Percentiles rank a stretch among this genome's conserved stretches.
phyloP scores from a whole-genome alignment of 306 rosid species.

The Glycine latifolia region DNA sequence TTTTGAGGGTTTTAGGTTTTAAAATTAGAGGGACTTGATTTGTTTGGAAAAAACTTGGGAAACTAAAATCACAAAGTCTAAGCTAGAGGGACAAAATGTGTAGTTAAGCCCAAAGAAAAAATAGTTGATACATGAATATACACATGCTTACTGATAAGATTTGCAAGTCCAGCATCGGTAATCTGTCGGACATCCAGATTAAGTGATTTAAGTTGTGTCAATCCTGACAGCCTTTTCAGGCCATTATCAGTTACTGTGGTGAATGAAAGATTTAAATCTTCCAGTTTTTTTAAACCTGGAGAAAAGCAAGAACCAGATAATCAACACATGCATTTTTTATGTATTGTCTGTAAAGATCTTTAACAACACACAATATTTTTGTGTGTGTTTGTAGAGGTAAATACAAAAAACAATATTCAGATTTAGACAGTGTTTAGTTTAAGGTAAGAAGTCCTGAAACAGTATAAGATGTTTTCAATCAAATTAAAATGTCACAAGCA shows the following conservation, averaged over 20 bases:
- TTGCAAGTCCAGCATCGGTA: conserved; percentile 80
- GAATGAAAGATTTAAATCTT: conserved; percentile 90
- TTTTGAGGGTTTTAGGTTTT: neutral
- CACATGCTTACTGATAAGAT: conserved; percentile 73
- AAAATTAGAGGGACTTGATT: neutral
- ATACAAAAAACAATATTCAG: neutral
- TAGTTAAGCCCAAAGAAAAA: conserved; percentile 9
- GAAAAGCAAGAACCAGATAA: conserved; percentile 37
- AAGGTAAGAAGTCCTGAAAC: conserved; percentile 16
- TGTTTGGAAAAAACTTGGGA: neutral
- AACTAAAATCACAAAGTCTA: neutral
- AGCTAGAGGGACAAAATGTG: neutral
- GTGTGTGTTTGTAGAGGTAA: neutral
- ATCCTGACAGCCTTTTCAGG: conserved; percentile 74
- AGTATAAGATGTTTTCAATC: conserved; percentile 28
- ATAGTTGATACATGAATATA: neutral
- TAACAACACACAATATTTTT: neutral
- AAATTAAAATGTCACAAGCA: neutral
- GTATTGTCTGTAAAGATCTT: conserved; percentile 19
- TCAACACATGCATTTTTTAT: conserved; percentile 29
- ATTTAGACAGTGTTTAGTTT: neutral
- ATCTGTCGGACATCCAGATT: conserved; percentile 90
- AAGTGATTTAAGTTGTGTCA: conserved; percentile 83
- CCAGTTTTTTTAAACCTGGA: conserved; percentile 79
- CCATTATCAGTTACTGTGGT: conserved; percentile 78